Conservation (phyloP, 345 rosid species). For the Carallia brachiata region DNA sequence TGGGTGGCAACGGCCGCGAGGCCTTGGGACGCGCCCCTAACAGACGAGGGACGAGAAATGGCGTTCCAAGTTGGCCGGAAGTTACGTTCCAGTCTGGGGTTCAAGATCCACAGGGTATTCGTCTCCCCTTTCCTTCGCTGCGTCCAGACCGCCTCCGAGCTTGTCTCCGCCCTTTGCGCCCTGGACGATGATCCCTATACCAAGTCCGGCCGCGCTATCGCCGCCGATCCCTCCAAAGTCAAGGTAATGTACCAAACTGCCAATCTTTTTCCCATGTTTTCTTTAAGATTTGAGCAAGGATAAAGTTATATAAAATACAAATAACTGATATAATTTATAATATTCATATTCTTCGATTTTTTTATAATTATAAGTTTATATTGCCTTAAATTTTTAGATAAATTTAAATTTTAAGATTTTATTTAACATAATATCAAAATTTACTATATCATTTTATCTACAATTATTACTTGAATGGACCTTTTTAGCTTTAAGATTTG, state of each 20-base stretch:
- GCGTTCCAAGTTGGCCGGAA: slow-evolving; percentile 48
- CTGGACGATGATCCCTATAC: slow-evolving; percentile 28
- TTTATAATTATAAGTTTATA: no score
- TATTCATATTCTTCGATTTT: no score
- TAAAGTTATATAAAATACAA: no score
- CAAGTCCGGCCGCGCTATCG: slow-evolving; percentile 25
- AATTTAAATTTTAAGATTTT: no score
- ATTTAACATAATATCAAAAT: no score
- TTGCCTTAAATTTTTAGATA: no score
- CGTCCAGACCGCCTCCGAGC: slow-evolving; percentile 70
- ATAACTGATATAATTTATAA: no score
- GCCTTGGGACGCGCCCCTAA: slow-evolving; percentile 84
- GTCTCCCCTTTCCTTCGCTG: slow-evolving; percentile 90
- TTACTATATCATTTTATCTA: no score
- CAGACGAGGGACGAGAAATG: slow-evolving; percentile 44
- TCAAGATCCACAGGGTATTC: slow-evolving; percentile 73
- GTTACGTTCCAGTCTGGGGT: slow-evolving; percentile 44
- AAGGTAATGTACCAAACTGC: slow-evolving; percentile 45
- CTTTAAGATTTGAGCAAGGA: background rate
- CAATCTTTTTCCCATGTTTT: background rate
- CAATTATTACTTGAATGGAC: no score
- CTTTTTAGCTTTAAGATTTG: no score
- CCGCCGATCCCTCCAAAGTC: slow-evolving; percentile 51
- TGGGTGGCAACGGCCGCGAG: slow-evolving; percentile 60
- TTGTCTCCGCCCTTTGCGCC: slow-evolving; percentile 50